Conservation (phyloP, 768 basidiomycete species). For the Chalciporus pseudorubinellus region DNA sequence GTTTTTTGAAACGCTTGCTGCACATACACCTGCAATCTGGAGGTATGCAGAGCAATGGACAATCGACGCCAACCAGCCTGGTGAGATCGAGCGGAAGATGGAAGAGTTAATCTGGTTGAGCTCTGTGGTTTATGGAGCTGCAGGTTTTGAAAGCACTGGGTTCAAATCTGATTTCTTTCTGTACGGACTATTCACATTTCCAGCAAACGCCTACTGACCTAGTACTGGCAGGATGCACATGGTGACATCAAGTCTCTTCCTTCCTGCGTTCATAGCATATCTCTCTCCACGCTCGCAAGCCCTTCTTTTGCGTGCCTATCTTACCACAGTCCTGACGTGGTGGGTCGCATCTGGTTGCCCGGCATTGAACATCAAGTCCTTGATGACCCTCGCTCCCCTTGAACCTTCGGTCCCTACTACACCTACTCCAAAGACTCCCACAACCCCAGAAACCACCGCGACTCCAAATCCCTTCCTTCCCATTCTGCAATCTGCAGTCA, state of each 20-base stretch:
- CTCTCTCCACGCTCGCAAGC: conserved; percentile 17
- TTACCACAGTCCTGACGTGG: conserved; percentile 22
- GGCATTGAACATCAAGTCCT: conserved; percentile 27
- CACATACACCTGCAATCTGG: conserved; percentile 1
- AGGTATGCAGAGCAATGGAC: conserved; percentile 42
- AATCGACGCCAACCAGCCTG: conserved; percentile 32
- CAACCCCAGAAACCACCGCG: conserved; percentile 12
- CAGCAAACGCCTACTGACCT: too few species aligned
- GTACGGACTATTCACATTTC: too few species aligned
- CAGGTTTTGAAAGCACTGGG: conserved; percentile 55
- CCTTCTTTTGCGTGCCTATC: conserved; percentile 30
- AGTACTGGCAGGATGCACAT: conserved; percentile 16
- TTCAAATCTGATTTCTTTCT: conserved; percentile 43
- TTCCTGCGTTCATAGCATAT: conserved; percentile 23
- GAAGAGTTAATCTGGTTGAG: conserved; percentile 62
- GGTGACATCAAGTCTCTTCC: conserved; percentile 32
- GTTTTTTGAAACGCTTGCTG: conserved; percentile 10
- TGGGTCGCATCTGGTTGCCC: conserved; percentile 34
- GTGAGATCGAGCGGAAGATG: conserved; percentile 50
- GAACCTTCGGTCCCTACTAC: conserved; percentile 9
- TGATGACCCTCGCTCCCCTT: conserved; percentile 29
- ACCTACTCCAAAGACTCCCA: not conserved
- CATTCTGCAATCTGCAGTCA: conserved; percentile 37
- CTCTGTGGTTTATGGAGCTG: conserved; percentile 53
- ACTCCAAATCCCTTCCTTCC: conserved; percentile 41